phyloP scores from a whole-genome alignment of 768 basidiomycete species.

The Trichaptum fuscoviolaceum region DNA sequence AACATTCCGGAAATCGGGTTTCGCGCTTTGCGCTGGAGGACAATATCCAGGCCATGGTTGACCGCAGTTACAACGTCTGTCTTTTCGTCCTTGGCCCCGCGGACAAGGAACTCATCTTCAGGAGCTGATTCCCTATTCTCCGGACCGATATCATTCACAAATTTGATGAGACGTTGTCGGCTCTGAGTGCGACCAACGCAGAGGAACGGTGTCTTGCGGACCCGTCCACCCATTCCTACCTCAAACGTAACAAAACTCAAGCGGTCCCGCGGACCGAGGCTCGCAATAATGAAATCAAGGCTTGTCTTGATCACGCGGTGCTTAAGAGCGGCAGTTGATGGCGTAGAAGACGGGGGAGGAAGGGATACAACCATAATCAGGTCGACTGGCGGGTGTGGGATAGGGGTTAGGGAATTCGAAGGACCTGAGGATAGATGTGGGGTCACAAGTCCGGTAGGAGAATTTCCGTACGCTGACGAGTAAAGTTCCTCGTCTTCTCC shows the following conservation, averaged over 20 bases:
- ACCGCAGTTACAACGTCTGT: conserved; percentile 98
- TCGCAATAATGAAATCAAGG: conserved; percentile 79
- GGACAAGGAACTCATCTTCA: conserved; percentile 62
- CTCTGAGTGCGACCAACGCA: conserved; percentile 64
- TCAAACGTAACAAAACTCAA: conserved; percentile 91
- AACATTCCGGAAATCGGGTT: conserved; percentile 91
- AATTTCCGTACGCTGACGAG: conserved; percentile 41
- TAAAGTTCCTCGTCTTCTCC: conserved; percentile 65
- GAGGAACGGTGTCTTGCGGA: conserved; percentile 94
- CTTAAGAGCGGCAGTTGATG: conserved; percentile 81
- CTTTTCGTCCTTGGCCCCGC: conserved; percentile 83
- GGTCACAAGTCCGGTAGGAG: conserved; percentile 48
- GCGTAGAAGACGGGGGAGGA: conserved; percentile 64
- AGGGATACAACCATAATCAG: conserved; percentile 89
- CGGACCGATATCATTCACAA: conserved; percentile 65
- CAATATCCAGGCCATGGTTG: conserved; percentile 91
- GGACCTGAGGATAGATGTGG: conserved; percentile 71
- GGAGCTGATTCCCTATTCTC: conserved; percentile 24
- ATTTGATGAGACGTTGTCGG: conserved; percentile 62
- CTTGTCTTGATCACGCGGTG: conserved; percentile 83
- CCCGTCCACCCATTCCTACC: conserved; percentile 72
- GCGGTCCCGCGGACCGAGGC: conserved; percentile 72
- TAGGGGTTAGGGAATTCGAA: conserved; percentile 74
- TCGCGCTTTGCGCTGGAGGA: conserved; percentile 88
- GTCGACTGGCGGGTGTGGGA: conserved; percentile 85